These are phyloP conservation scores for Thermochaetoides dissita DNA, from an alignment of 2,329 filamentous ascomycete genomes.

Conservation along the genomic window DNA sequence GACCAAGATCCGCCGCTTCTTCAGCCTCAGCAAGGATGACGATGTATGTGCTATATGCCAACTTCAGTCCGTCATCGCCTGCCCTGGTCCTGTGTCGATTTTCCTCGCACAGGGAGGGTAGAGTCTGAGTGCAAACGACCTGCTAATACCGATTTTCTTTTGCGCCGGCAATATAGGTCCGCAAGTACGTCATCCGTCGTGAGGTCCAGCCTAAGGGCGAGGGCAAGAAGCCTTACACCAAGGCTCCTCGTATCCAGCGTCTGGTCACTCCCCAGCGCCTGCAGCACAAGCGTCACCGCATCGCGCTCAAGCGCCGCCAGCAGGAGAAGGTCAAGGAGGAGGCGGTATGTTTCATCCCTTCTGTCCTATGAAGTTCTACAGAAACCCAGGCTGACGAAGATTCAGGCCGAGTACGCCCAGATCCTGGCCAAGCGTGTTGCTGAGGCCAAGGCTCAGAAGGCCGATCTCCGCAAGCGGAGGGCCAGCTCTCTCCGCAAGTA, in stretches of 20 bases:
- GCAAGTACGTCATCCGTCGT: constrained; percentile 99
- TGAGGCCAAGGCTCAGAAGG: constrained; percentile 90
- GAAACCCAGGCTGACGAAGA: no score
- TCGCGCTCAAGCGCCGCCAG: constrained; percentile 96
- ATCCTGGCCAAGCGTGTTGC: constrained; percentile 92
- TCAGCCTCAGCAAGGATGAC: constrained; percentile 99
- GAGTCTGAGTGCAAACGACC: constrained; percentile 39
- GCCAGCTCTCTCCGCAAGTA: constrained; percentile 92
- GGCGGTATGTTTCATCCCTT: constrained; percentile 48
- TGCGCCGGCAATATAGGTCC: constrained; percentile 48
- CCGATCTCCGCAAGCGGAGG: constrained; percentile 89
- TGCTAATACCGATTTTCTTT: constrained; percentile 28
- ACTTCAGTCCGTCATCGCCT: constrained; percentile 55
- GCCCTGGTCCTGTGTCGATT: constrained; percentile 38
- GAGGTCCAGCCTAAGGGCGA: constrained; percentile 95
- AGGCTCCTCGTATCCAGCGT: constrained; percentile 99
- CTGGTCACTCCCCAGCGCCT: constrained; percentile 98
- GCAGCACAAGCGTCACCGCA: constrained; percentile 98
- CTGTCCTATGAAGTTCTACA: no score
- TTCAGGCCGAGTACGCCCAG: constrained; percentile 92
- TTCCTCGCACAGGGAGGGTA: constrained; percentile 33
- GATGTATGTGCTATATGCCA: constrained; percentile 68
- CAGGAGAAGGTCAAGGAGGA: constrained; percentile 97
- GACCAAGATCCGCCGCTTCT: constrained; percentile 99
- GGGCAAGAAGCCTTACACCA: constrained; percentile 97